Evolutionary conservation across 2,329 filamentous ascomycete genomes (phyloP), one percentile per base, ranked within the genome.

Genomic region (Harringtonia aguacate): DNA sequence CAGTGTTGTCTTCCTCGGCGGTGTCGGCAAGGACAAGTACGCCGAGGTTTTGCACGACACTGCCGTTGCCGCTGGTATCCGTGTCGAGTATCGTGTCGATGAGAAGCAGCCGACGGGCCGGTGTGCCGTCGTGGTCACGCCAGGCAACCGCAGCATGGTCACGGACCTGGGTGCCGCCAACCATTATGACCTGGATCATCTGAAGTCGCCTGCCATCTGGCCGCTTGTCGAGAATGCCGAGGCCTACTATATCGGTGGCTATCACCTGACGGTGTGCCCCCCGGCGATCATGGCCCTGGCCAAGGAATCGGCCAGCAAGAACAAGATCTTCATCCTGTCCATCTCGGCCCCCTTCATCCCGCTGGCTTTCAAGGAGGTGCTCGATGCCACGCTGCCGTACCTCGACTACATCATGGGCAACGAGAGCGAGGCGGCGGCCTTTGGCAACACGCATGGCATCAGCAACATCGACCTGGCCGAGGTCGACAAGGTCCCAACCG

Each of bases 341-440:
- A 79, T 98, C 49, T 92, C 87, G 41, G 92, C 92, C 8, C 92
- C 92, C 48, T 98, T 98, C 73, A 95, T 98, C 59, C 72, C 84
- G 33, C 84, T 94, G 62, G 95, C 95, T 77, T 98, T 97, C 83
- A 95, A 95, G 75, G 89, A 95, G 40, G 84, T 80, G 52, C 78
- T 98, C 39, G 87, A 95, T 66, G 81, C 80, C 56, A 83, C 85
- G 44, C 73, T 87, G 43, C 84, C 85, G 27, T 95, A 95, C 78
- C 94, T 88, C 74, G 89, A 97, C 70, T 94, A 90, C 67, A 73
- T 97, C 49, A 85, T 98, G 63, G 90, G 89, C 60, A 98, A 98
- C 70, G 92, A 98, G 79, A 85, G 86, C 53, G 92, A 98, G 71
- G 90, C 89, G 39, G 77, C 81, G 55, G 74, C 88, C 46, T 98